Conservation (phyloP, 106 monocot species). For the Acanthochlamys bracteata region DNA sequence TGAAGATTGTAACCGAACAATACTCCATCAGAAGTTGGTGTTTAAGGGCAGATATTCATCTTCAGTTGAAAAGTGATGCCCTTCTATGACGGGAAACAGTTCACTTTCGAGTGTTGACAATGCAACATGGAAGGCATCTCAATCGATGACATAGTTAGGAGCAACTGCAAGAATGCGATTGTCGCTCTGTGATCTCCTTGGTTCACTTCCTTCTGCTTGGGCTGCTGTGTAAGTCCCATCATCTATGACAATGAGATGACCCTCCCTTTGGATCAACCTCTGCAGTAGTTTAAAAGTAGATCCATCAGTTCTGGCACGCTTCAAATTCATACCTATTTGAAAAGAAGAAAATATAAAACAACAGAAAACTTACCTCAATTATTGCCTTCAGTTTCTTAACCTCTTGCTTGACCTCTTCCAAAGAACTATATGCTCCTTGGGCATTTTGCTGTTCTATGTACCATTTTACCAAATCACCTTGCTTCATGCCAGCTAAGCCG, state of each 20-base stretch:
- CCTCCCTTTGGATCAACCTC: conserved; percentile 92
- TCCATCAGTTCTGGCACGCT: background rate
- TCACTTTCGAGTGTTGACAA: too few species aligned
- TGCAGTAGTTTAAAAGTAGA: conserved; percentile 24
- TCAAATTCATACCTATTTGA: too few species aligned
- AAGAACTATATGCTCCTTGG: conserved; percentile 43
- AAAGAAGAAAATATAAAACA: background rate
- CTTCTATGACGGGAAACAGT: too few species aligned
- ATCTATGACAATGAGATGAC: conserved; percentile 92
- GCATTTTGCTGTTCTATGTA: conserved; percentile 82
- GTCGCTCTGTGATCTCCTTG: conserved; percentile 41
- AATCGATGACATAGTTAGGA: conserved; percentile 92
- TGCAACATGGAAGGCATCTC: too few species aligned
- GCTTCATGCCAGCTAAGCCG: conserved; percentile 94
- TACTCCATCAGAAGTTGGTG: too few species aligned
- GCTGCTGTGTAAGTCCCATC: conserved; percentile 49
- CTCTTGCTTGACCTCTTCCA: conserved; percentile 75
- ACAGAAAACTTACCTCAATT: conserved; percentile 57
- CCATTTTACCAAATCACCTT: conserved; percentile 82
- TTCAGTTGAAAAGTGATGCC: too few species aligned
- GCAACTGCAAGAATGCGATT: conserved; percentile 77
- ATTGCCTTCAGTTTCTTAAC: conserved; percentile 87
- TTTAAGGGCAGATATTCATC: too few species aligned
- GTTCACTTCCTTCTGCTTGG: conserved; percentile 26
- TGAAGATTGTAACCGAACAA: too few species aligned